These are phyloP conservation scores for Purpureocillium lavendulum DNA, from an alignment of 2,329 filamentous ascomycete genomes.

Conservation along the genomic window DNA sequence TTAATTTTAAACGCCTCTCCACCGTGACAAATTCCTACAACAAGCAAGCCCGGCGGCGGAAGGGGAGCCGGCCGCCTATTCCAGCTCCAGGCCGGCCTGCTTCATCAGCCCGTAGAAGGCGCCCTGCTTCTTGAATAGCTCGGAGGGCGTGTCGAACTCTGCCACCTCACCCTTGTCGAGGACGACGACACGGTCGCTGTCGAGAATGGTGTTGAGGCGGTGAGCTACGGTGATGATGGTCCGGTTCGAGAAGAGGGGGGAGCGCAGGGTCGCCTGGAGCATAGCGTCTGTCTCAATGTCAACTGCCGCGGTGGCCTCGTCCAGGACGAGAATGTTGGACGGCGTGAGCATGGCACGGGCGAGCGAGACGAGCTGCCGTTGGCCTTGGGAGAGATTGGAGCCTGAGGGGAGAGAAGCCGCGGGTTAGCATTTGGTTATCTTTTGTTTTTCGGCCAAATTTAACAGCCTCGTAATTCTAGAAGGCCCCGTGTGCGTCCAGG, in stretches of 20 bases:
- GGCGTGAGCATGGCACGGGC: conserved; percentile 90
- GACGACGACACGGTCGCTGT: conserved; percentile 83
- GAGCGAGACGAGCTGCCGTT: conserved; percentile 87
- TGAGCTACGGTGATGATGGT: conserved; percentile 99
- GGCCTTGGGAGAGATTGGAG: conserved; percentile 90
- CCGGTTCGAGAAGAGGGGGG: conserved; percentile 69
- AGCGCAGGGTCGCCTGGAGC: conserved; percentile 55
- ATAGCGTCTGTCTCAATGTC: conserved; percentile 61
- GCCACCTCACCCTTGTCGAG: conserved; percentile 83
- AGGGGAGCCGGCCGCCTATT: conserved; percentile 13
- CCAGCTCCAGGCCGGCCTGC: conserved; percentile 68
- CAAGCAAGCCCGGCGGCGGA: no score
- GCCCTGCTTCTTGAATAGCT: conserved; percentile 65
- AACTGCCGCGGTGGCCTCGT: conserved; percentile 83
- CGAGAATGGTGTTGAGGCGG: conserved; percentile 93
- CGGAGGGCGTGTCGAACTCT: conserved; percentile 83
- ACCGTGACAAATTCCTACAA: no score
- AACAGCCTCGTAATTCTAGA: conserved; percentile 82
- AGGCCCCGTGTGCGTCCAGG: no score
- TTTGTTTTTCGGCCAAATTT: conserved; percentile 38
- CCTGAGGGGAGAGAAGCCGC: conserved; percentile 38
- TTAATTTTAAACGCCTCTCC: no score
- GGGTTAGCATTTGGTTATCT: conserved; percentile 1
- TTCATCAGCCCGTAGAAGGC: conserved; percentile 85
- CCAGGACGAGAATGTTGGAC: conserved; percentile 92